Evolutionary conservation across 2,329 filamentous ascomycete species (phyloP), one percentile per base, ranked within the genome.

Genomic region (Trichoderma guizhouense): DNA sequence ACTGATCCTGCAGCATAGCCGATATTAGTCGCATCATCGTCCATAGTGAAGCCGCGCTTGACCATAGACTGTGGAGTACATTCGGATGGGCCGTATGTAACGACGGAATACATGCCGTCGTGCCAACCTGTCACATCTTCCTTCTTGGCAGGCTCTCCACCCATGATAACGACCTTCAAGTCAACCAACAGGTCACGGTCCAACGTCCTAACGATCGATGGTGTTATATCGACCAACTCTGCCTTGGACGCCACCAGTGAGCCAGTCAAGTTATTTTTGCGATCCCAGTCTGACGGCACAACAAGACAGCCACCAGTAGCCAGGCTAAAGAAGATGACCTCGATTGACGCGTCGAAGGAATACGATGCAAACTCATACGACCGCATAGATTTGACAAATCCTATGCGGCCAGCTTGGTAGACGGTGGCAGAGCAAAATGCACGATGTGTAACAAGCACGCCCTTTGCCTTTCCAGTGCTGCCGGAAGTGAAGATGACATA

Each of bases 401-500:
- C 61, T 30, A 72, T 28, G 12, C n/a, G 18, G 4, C 36, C 8
- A 9, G 34, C 11, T 18, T 67, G 68, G n/a, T 68, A 21, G n/a
- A 60, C 55, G 18, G 67, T 21, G 14, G 30, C 62, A 24, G 66
- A 58, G 30, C 26, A 47, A n/a, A 70, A 65, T 14, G 64, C 66
- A 5, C 26, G 15, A 43, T 72, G 66, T 11, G 66, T 53, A 15
- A 70, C n/a, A 7, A 70, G 12, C 28, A 61, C 61, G 3, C 72
- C 72, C 32, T 73, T 73, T 7, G 72, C 69, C 6, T 34, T 26
- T 11, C 72, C 72, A 24, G 72, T 73, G 18, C 63, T 71, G 24
- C 72, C 72, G 12, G 72, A 73, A 7, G 72, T 73, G 28, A 71
- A 73, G 6, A 73, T 30, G 12, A 36, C 64, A 47, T 60, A 60